A percentile compares a stretch with the other conserved stretches of the same genome.
Evolutionary conservation across 768 basidiomycete genomes (phyloP).

Genomic region (Lactifluus pinguis): DNA sequence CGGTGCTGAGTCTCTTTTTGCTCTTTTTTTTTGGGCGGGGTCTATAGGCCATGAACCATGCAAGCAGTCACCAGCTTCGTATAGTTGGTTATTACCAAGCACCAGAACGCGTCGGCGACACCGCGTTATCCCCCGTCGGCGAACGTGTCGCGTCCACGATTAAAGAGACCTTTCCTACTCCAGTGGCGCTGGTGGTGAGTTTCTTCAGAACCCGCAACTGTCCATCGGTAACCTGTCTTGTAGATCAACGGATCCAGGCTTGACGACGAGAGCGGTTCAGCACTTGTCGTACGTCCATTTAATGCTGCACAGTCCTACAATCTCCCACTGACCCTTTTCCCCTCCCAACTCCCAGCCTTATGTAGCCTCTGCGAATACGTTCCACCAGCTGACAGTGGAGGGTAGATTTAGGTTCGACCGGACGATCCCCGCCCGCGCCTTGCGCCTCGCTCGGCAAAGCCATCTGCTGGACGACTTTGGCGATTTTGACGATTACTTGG

Average conservation of each 20-base stretch:
- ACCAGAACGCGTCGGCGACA: conserved; percentile 53
- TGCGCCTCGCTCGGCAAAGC: conserved; percentile 40
- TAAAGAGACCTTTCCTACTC: conserved; percentile 42
- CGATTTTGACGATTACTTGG: conserved; percentile 79
- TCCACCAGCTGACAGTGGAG: neutral
- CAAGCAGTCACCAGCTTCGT: conserved; percentile 40
- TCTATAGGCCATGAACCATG: conserved; percentile 49
- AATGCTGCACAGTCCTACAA: neutral
- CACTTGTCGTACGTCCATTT: conserved; percentile 11
- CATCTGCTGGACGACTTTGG: conserved; percentile 52
- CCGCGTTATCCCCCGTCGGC: conserved; percentile 52
- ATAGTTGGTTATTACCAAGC: conserved; percentile 76
- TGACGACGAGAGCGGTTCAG: neutral
- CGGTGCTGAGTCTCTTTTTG: neutral
- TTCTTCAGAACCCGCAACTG: neutral
- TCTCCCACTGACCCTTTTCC: neutral
- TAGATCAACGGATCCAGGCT: conserved; percentile 30
- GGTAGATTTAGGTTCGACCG: neutral
- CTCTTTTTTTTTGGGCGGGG: neutral
- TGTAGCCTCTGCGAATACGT: neutral
- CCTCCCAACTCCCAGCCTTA: neutral
- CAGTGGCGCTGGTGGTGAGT: conserved; percentile 63
- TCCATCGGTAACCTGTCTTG: conserved; percentile 40
- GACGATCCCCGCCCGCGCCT: conserved; percentile 35
- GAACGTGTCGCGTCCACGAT: conserved; percentile 54